Evolutionary conservation across 202 grass and related monocot species (phyloP), one percentile per base, ranked within the genome.

Genomic region (Setaria italica): DNA sequence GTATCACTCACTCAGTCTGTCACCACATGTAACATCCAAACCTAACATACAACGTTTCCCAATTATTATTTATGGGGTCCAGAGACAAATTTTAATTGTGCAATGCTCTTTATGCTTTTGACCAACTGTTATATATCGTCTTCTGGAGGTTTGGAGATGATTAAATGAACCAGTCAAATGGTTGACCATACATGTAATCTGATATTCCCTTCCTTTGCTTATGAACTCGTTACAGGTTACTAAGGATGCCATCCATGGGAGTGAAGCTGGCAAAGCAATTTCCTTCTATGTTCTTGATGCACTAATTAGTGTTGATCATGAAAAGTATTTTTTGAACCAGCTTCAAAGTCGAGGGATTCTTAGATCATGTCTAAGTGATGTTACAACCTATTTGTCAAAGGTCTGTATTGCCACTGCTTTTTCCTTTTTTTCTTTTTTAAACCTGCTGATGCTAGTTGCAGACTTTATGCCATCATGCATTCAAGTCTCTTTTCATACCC

Each of bases 281-380:
- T 89, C 96, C 72, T 91, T 90, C 77, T 95, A 99, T 74, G 84
- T 99, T 89, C 84, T 99, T 41, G 96, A 99, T 89, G 84, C 93
- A 82, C 86, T 99, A 72, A 67, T 99, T 72, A 92, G 88, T 89
- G 89, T 99, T 70, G 96, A 99, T 76, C 86, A 89, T 77, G 96
- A 99, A 15, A 95, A 92, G 37, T 94, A 89, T 90, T 99, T 95
- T 85, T 80, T 99, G 78, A 95, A 91, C 76, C 96, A 99, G 85
- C 88, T 99, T 79, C 93, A 99, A 86, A 95, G 91, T 89, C 92
- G 93, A 87, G 96, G 91, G 71, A 88, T 99, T 88, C 84, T 95
- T 51, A 89, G 90, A 81, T 94, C 90, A 85, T 94, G 92, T 84
- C 45, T 95, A 35, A 92, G 71, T 84, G 96, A 99, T 79, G 84